A percentile compares a stretch with the other conserved stretches of the same genome.
Conservation (phyloP, 169 alveolate species). For the Plasmodium fragile region DNA sequence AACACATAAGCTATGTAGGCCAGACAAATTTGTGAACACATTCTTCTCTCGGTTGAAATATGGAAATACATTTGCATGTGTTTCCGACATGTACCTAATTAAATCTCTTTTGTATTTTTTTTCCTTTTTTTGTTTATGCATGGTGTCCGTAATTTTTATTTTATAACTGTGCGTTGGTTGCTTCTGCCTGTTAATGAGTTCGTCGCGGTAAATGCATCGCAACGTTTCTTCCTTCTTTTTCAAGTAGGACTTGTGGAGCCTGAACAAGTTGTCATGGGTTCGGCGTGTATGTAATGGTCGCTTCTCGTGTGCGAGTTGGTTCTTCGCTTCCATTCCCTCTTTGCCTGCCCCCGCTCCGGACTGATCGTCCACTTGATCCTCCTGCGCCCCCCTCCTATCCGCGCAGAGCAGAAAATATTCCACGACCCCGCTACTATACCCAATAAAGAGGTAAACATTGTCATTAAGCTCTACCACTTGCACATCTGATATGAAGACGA, state of each 20-base stretch:
- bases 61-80: conserved; percentile 9
- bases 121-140: conserved; percentile 16
- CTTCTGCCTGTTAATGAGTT: neutral
- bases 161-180: neutral
- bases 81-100: conserved; percentile 31
- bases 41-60: conserved; percentile 10
- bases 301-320: neutral
- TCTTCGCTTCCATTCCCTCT: neutral
- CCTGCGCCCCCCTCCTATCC: neutral
- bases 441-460: conserved; percentile 55
- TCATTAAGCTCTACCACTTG: conserved; percentile 34
- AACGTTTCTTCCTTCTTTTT: conserved; percentile 37
- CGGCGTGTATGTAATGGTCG: neutral
- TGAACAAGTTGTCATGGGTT: neutral
- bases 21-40: neutral
- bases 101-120: conserved; percentile 28
- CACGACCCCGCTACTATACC: conserved; percentile 40
- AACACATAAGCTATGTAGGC: conserved; percentile 20
- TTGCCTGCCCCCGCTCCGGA: neutral
- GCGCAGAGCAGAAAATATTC: conserved; percentile 50
- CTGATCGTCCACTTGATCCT: neutral
- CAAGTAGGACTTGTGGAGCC: conserved; percentile 38
- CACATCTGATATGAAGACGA: conserved; percentile 35
- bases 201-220: conserved; percentile 12
- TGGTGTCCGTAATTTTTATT: conserved; percentile 21